Base-by-base conservation (phyloP, 495 filamentous ascomycete genomes). In the Penicillium waksmanii region DNA sequence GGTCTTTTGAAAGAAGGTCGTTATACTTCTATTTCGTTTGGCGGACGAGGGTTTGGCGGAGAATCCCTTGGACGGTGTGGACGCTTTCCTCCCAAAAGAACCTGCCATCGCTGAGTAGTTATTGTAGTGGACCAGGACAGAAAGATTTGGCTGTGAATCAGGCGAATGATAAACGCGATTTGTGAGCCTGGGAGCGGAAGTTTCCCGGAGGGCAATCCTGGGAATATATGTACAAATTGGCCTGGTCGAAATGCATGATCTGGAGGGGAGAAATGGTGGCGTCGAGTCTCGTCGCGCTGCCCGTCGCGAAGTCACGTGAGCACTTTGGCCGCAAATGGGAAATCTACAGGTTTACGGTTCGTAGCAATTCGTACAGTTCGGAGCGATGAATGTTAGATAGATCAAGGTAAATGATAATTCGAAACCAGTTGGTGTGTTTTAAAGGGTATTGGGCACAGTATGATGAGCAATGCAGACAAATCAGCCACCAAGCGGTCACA, bases 1-100 rank as follows among this genome's bases (percentile, higher is more conserved):
- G 0, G 84, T 79, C 72, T 92, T 95, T 74, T 91, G 87, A 75
- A 95, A 95, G 70, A 92, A 95, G 58, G 74, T 88, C 57, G 93
- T 69, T 49, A 97, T 96, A 62, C 87, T 96, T 11, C 77, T 79
- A 71, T 95, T 96, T 6, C 81, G 64, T 60, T 83, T 84, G 1
- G 68, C 53, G 9, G 70, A 70, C 1, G 60, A 58, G 25, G 43
- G 38, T 13, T 51, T 68, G 4, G 48, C 18, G 10, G 60, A 56
- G 23, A 51, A 15, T 0, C 46, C 44, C 36, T 65, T 70, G 42
- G 70, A 68, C 3, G 76, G 73, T 31, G 74, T 77, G 8, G 66
- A 71, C 38, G 48, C 55, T 43, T 70, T 73, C 49, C 63, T 70
- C 31, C 61, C 42, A 33, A 55, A 58, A 17, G 62, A 50, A 12